These are phyloP conservation scores for Mycena filopes DNA, from an alignment of 768 basidiomycete species.

Conservation along the genomic window DNA sequence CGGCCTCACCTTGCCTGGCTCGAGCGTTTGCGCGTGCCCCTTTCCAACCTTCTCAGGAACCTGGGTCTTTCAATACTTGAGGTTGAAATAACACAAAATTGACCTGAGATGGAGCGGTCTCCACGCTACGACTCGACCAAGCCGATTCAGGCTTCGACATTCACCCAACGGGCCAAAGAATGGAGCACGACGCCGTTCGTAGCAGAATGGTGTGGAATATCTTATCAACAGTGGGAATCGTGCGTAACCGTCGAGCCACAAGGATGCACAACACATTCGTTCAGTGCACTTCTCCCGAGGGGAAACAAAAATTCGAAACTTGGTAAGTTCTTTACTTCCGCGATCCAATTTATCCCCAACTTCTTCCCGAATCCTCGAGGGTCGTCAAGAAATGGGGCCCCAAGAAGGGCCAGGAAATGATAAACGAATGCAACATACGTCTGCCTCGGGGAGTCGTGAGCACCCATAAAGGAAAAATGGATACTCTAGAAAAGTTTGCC, in stretches of 20 bases:
- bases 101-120: no score
- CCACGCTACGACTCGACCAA: no score
- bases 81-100: no score
- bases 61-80: no score
- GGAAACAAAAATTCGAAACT: slow-evolving; percentile 14
- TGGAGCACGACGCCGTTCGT: slow-evolving; percentile 23
- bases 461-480: not conserved
- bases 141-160: no score
- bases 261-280: slow-evolving; percentile 26
- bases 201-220: slow-evolving; percentile 26
- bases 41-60: no score
- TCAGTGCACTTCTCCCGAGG: slow-evolving; percentile 12
- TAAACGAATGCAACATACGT: slow-evolving; percentile 9
- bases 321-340: slow-evolving; percentile 23
- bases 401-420: slow-evolving; percentile 7
- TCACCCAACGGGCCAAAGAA: slow-evolving; percentile 18
- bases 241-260: no score
- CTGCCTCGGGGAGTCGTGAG: slow-evolving; percentile 1
- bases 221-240: no score
- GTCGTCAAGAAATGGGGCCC: not conserved
- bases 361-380: not conserved
- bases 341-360: no score
- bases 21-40: no score
- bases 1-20: no score
- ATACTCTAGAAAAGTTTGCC: not conserved